Base-by-base conservation (phyloP, 1,139 yeast species). In the Debaryomycetaceae sp. region DNA sequence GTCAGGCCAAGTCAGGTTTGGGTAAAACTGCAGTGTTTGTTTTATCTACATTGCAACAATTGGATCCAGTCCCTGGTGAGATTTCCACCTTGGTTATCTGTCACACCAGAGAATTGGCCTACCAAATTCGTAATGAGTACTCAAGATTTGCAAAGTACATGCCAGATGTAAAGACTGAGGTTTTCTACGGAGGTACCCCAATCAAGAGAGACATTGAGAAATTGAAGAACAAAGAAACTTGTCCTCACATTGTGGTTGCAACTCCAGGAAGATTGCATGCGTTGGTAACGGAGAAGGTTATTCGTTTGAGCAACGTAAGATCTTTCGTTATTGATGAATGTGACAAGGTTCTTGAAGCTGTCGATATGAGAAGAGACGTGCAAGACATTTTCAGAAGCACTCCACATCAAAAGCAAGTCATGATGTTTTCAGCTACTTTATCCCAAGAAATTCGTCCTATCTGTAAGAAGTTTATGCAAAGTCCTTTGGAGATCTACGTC, bases 1-100 rank as follows among this genome's bases (percentile, higher is more conserved):
- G 99, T 76, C 99, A 93, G 77, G 99, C 99, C 69, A 93, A 93
- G 78, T 93, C 99, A 41, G 99, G 99, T 85, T 80, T 93, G 58
- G 99, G 99, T 84, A 93, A 93, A 72, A 93, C 99, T 48, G 99
- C 99, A 42, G 99, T 93, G 49, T 93, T 93, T 60, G 98, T 93
- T 47, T 79, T 93, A 62, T 89, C 97, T 24, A 91, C 99, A 49
- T 80, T 93, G 64, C 98, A 93, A 72, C 98, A 93, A 75, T 80
- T 93, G 62, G 99, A 93, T 63, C 98, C 99, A 43, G 90, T 93
- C 54, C 90, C 96, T 50, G 99, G 99, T 61, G 98, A 93, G 71
- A 87, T 93, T 52, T 82, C 96, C 45, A 93, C 96, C 48, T 78
- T 93, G 62, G 98, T 93, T 45, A 81, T 93, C 58, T 93, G 99